Percentiles rank a stretch among this genome's conserved stretches.
phyloP scores from a whole-genome alignment of 164 flowering plant species.

The Tetracentron sinense region DNA sequence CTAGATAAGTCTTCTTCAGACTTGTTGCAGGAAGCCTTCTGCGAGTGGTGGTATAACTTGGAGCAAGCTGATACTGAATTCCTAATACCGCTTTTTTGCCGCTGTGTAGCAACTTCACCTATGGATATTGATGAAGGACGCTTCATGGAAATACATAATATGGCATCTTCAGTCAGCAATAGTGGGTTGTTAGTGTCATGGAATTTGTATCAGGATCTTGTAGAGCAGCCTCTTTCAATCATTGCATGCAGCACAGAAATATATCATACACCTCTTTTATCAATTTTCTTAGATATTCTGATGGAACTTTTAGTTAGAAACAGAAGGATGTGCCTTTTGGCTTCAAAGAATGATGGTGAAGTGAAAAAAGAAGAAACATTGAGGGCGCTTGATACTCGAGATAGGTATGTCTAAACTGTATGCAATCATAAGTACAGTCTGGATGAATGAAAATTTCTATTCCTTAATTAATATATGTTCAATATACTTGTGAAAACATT shows the following conservation, averaged over 20 bases:
- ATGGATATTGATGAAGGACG: slow-evolving; percentile 5
- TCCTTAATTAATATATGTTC: neutral
- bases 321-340: slow-evolving; percentile 9
- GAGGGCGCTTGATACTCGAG: slow-evolving; percentile 11
- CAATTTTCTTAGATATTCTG: slow-evolving; percentile 9
- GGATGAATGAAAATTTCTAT: neutral
- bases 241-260: slow-evolving; percentile 11
- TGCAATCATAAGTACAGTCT: no score
- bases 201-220: slow-evolving; percentile 10
- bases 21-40: slow-evolving; percentile 7
- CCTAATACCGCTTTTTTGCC: slow-evolving; percentile 6
- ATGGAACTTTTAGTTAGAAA: slow-evolving; percentile 10
- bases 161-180: neutral
- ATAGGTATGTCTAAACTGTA: slow-evolving; percentile 10
- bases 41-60: slow-evolving; percentile 12
- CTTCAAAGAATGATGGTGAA: slow-evolving; percentile 5
- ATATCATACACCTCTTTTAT: slow-evolving; percentile 9
- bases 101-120: neutral
- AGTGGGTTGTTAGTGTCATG: neutral
- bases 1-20: slow-evolving; percentile 7
- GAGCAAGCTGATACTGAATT: slow-evolving; percentile 6
- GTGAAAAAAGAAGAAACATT: slow-evolving; percentile 6
- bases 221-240: slow-evolving; percentile 10
- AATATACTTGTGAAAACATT: no score
- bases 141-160: neutral